Percentiles rank a stretch among this genome's conserved stretches.
phyloP scores from a whole-genome alignment of 108 stramenopile species.

The Skeletonema potamos region DNA sequence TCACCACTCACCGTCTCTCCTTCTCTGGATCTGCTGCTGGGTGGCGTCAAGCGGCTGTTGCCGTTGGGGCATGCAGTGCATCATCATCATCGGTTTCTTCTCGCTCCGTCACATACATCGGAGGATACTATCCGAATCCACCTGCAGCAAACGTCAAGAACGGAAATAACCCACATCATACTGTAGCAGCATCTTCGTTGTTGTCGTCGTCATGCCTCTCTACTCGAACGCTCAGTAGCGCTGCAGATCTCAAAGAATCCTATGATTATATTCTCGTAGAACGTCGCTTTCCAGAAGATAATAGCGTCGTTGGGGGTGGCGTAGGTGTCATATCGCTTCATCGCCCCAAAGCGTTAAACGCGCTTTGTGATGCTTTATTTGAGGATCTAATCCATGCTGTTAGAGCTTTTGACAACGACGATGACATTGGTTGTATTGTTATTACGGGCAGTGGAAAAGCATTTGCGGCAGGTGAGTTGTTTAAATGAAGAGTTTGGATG shows the following conservation, averaged over 20 bases:
- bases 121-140: neutral
- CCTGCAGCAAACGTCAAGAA: no score
- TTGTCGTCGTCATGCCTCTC: neutral
- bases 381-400: constrained; percentile 84
- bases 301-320: constrained; percentile 34
- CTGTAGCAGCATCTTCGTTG: neutral
- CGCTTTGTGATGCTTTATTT: constrained; percentile 91
- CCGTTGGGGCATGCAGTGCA: no score
- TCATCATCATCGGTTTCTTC: neutral
- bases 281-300: constrained; percentile 36
- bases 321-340: constrained; percentile 93
- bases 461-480: constrained; percentile 86
- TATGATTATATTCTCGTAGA: constrained; percentile 79
- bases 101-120: neutral
- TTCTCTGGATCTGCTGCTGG: neutral
- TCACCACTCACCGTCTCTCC: neutral
- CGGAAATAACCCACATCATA: no score
- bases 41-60: neutral
- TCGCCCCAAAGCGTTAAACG: constrained; percentile 97
- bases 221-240: neutral
- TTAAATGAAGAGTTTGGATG: neutral
- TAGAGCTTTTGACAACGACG: constrained; percentile 71
- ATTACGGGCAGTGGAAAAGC: constrained; percentile 93
- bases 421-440: constrained; percentile 88
- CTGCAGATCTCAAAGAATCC: constrained; percentile 16